Base-by-base conservation (phyloP, 176 grass and related monocot genomes). In the Dendrocalamus sinicus region DNA sequence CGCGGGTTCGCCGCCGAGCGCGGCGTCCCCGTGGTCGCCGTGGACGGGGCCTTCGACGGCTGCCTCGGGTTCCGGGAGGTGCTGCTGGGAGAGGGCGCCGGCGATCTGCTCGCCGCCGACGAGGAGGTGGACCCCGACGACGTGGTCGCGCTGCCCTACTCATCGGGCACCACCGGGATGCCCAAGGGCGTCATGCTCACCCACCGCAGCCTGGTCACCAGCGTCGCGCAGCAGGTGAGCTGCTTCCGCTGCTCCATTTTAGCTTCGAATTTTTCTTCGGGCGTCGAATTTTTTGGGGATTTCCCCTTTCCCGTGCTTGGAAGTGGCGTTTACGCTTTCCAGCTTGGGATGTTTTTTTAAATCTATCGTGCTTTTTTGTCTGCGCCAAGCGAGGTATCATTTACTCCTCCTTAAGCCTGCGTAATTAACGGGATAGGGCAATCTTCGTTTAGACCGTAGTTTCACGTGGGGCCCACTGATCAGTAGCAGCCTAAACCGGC, bases 181-280 rank as follows among this genome's bases (percentile, higher is more conserved):
- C 95, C 95, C 44, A 98, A 98, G 85, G 95, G 95, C 68, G 92
- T 98, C 72, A 98, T 98, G 95, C 93, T 98, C 69, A 98, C 91
- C 6, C 95, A 98, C 83, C 92, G 95, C 70, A 98, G 93, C 86
- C 87, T 98, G 70, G 89, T 93, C 87, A 98, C 95, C 65, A 98
- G 95, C 84, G 92, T 98, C 45, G 91, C 95, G 0, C 95, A 98
- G 88, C 92, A 98, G 76, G 93, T 97, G 39, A 85, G 88, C 73
- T 32, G 7, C 62, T 11, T 5, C 22, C 19, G 39, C 24, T 70
- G 12, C 15, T 47, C 71, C 79, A 20, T 50, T 67, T 37, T 40
- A 2, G 24, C 63, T 32, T 40, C 51, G 39, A 32, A 72, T 8
- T 66, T 50, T 35, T 67, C 43, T 5, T 13, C 3, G 6, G 54